Evolutionary conservation across 176 grass and related monocot genomes (phyloP).

Genomic region (Avena insularis): DNA sequence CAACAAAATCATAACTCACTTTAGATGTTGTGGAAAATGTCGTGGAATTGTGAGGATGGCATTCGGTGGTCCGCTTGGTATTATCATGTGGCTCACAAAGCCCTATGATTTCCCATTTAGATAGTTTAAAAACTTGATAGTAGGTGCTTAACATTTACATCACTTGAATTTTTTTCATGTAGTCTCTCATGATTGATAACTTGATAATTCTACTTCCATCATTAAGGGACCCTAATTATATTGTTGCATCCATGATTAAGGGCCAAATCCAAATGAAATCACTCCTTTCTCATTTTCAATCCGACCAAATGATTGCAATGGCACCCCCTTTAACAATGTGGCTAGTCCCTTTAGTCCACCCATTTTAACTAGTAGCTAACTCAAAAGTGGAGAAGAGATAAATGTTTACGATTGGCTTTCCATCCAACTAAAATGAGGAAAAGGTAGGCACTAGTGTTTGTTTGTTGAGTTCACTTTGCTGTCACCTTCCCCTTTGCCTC

Average conservation of each 20-base stretch:
- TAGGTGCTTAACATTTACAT: not conserved
- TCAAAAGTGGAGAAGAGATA: conserved; percentile 1
- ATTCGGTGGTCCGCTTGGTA: not conserved
- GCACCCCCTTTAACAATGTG: conserved; percentile 5
- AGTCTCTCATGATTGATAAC: not conserved
- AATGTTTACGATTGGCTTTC: conserved; percentile 27
- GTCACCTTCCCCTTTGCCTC: not conserved
- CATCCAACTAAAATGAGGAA: not conserved
- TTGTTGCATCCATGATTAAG: not conserved
- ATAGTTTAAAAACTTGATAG: not conserved
- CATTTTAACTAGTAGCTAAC: conserved; percentile 24
- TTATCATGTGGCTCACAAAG: not conserved
- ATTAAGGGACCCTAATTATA: not conserved
- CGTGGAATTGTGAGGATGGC: not conserved
- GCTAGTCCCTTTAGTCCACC: not conserved
- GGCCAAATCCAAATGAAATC: conserved; percentile 26
- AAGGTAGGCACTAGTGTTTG: not conserved
- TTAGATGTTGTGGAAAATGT: not conserved
- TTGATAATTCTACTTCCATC: not conserved
- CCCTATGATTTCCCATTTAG: not conserved
- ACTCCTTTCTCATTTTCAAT: conserved; percentile 4
- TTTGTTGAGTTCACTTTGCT: not conserved
- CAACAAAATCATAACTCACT: not conserved
- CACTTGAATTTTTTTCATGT: not conserved
- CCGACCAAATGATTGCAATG: conserved; percentile 37